phyloP scores from a whole-genome alignment of 106 monocot genomes.

The Phalaenopsis equestris region DNA sequence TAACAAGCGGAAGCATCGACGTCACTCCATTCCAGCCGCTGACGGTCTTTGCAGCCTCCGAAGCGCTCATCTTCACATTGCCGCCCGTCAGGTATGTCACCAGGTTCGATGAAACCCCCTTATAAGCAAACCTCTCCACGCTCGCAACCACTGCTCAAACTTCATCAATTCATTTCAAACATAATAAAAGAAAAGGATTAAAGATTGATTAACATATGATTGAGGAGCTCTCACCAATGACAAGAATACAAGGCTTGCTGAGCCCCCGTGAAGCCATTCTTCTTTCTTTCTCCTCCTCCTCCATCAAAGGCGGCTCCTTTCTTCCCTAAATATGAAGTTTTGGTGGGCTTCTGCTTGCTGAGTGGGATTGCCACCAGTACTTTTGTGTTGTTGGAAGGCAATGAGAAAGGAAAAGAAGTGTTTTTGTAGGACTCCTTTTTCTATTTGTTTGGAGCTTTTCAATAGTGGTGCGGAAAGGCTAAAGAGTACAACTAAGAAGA shows the following conservation, averaged over 20 bases:
- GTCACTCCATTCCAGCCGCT: conserved; percentile 79
- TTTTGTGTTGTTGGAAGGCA: conserved; percentile 3
- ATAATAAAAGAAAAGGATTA: neutral
- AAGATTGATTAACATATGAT: neutral
- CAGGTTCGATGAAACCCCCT: conserved; percentile 90
- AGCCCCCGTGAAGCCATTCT: conserved; percentile 27
- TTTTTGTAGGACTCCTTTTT: neutral
- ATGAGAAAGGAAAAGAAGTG: neutral
- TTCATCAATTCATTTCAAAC: neutral
- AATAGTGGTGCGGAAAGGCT: neutral
- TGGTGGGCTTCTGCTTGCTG: neutral
- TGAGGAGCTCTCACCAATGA: conserved; percentile 45
- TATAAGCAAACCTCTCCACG: conserved; percentile 91
- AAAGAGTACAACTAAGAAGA: no score
- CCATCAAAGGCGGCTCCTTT: neutral
- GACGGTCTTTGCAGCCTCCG: conserved; percentile 76
- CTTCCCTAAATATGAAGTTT: neutral
- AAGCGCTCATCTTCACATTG: conserved; percentile 56
- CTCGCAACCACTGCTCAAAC: conserved; percentile 69
- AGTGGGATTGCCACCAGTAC: neutral
- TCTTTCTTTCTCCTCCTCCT: neutral
- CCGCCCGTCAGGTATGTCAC: conserved; percentile 83
- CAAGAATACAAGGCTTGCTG: conserved; percentile 67
- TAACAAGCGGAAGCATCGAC: conserved; percentile 79
- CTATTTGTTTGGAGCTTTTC: neutral